Base-by-base conservation (phyloP, 176 grass and related monocot genomes). In the Eragrostis curvula region DNA sequence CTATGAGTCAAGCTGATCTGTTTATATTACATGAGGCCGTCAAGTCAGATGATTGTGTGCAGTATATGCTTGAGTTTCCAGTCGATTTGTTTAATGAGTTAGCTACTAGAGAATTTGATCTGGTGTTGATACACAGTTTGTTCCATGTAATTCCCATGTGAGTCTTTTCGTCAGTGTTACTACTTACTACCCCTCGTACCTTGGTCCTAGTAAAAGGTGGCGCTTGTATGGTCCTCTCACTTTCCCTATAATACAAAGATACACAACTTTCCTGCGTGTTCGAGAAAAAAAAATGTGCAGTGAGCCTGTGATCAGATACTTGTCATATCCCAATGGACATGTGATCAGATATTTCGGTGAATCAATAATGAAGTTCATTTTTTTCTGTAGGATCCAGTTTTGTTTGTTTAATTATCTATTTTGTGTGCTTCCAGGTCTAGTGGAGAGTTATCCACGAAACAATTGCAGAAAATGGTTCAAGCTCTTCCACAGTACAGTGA, bases 401-500 rank as follows among this genome's bases (percentile, higher is more conserved):
- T 56, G 6, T n/a, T 48, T 24, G 56, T 24, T 76, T 75, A 67
- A 17, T 55, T 77, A 18, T 69, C 44, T 72, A 30, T 24, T 81
- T 70, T 41, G 24, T 71, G 70, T 79, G 46, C 40, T 66, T 40
- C 9, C 73, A 92, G 93, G 71, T 78, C 82, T 71, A 83, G 76
- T 51, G 94, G 83, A 72, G 94, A 97, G 80, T 51, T 93, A 66
- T 91, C 94, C 16, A 91, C 90, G 29, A 92, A 87, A 69, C 88
- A 97, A 73, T 77, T 97, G 77, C 94, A 97, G 82, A 97, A 93
- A 65, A 87, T 97, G 73, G 90, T 93, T 16, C 94, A 87, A 79
- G 90, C 94, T 87, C 86, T 97, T 43, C 94, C 94, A 79, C 90
- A 97, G 25, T 97, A 97, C 50, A 93, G 81, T 48, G 90, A 97